Evolutionary conservation across 2,329 filamentous ascomycete genomes (phyloP), one percentile per base, ranked within the genome.

Genomic region (Canariomyces notabilis): DNA sequence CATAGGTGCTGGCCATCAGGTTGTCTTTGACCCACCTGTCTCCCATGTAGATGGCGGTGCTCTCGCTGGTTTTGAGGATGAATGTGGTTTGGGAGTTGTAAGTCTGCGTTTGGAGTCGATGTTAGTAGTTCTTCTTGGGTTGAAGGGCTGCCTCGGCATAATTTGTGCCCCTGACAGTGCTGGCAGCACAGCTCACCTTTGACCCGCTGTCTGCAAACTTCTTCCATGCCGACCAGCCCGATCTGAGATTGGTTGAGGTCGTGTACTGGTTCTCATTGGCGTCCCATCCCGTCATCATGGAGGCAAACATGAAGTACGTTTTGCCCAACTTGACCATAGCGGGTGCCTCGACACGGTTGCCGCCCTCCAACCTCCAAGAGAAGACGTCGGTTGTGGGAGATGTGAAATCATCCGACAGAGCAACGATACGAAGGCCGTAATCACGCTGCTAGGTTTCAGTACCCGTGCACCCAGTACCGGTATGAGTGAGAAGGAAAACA

Each of bases 241-340:
- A 71, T 52, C 60, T 66, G 2, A 50, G 46, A 2, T 37, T 49
- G 1, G 54, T 53, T 1, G 51, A 35, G 0, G 39, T 52, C 18
- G 29, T 41, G 26, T 45, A 52, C 47, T 54, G 70, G 57, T 85
- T 85, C 59, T 85, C 82, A 52, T 84, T 84, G 8, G 80, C 66
- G 47, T 75, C 67, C 77, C 76, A 80, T 2, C 75, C 75, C 0
- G 73, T 77, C 11, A 78, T 59, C 35, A 74, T 68, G 0, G 76
- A 80, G 2, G 75, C 80, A 57, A 86, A 83, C 65, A 85, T 77
- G 62, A 77, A 85, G 62, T 84, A 86, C 0, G 73, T 71, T 1
- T 71, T 75, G 12, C 74, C 68, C 6, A 73, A 71, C 62, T 85
- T 85, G 45, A 82, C 60, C 29, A 86, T 67, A 0, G 82, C 81